Evolutionary conservation across 768 basidiomycete species (phyloP).

Genomic region (Pleurotus tuoliensis): DNA sequence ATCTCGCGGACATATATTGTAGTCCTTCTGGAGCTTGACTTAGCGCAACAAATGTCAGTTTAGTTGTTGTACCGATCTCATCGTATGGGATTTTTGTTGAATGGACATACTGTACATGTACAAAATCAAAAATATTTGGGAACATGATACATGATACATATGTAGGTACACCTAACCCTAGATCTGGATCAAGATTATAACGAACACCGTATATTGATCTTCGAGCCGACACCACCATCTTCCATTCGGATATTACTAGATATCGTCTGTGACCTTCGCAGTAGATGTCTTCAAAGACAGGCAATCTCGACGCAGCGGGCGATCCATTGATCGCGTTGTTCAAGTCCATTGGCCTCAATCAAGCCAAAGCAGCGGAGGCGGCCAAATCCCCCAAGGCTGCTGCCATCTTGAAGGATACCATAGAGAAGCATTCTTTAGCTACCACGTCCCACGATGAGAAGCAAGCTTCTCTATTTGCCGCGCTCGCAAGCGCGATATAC

Average conservation of each 20-base stretch:
- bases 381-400: slow-evolving; percentile 80
- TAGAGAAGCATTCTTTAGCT: slow-evolving; percentile 49
- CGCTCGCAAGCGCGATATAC: slow-evolving; percentile 56
- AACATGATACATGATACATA: neutral
- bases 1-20: too few relatives aligned
- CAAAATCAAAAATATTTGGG: neutral
- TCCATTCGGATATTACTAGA: neutral
- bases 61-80: too few relatives aligned
- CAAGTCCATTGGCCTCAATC: slow-evolving; percentile 71
- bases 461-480: slow-evolving; percentile 64
- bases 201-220: neutral
- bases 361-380: slow-evolving; percentile 77
- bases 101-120: neutral
- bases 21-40: too few relatives aligned
- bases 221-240: neutral
- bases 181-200: neutral
- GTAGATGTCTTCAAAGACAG: slow-evolving; percentile 1
- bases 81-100: neutral
- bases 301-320: slow-evolving; percentile 18
- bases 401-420: slow-evolving; percentile 61
- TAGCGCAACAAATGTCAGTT: too few relatives aligned
- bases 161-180: neutral
- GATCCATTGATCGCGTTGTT: slow-evolving; percentile 49
- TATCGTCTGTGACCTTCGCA: neutral
- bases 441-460: slow-evolving; percentile 65